These are phyloP conservation scores for Dendrobium huoshanense DNA, from an alignment of 106 monocot genomes.

Conservation along the genomic window DNA sequence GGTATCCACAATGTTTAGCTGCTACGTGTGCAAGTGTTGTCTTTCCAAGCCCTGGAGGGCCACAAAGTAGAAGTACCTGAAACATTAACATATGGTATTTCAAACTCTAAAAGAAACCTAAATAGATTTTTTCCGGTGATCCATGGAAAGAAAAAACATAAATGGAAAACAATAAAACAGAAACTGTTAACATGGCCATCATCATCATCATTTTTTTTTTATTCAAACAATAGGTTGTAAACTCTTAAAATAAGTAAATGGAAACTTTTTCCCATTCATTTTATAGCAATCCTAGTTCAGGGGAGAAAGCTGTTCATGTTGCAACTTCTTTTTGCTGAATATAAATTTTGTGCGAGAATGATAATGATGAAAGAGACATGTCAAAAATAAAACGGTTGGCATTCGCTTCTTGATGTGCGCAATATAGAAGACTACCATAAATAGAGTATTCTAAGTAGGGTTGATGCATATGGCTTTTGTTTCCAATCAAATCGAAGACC, in stretches of 20 bases:
- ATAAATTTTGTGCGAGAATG: background rate
- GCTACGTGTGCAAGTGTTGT: slow-evolving; percentile 97
- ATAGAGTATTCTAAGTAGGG: too few species aligned
- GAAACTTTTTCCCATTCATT: background rate
- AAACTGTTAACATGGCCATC: background rate
- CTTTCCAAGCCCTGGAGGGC: slow-evolving; percentile 96
- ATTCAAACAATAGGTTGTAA: background rate
- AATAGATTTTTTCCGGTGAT: background rate
- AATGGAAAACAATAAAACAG: background rate
- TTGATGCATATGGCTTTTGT: too few species aligned
- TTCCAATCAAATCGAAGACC: too few species aligned
- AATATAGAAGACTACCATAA: too few species aligned
- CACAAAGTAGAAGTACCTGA: slow-evolving; percentile 93
- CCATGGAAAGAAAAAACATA: background rate
- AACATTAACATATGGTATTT: slow-evolving; percentile 10
- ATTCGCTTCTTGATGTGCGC: too few species aligned
- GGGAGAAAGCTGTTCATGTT: background rate
- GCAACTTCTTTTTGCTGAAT: background rate
- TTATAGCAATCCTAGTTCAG: background rate
- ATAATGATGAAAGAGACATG: background rate
- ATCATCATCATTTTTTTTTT: background rate
- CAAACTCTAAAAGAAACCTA: slow-evolving; percentile 1
- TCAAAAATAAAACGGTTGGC: background rate
- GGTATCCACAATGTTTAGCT: slow-evolving; percentile 94
- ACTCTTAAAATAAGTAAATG: background rate